Base-by-base conservation (phyloP, 345 rosid genomes). In the Gossypium raimondii region DNA sequence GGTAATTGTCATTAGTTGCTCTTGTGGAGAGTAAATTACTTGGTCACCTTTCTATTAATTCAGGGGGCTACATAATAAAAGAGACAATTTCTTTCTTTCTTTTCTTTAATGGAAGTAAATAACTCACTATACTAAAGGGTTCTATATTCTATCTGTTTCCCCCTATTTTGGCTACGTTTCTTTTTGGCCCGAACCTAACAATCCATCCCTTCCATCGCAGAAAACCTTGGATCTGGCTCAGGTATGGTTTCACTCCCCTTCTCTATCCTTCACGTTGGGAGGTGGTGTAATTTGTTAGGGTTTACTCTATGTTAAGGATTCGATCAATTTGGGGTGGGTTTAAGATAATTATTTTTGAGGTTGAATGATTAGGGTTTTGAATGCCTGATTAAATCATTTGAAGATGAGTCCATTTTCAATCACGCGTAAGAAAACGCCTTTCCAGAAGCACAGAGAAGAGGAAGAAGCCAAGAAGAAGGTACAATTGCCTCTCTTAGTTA, bases 391-490 rank as follows among this genome's bases (percentile, higher is more conserved):
- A 16, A 41, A 25, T 47, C 24, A 24, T 73, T 58, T 73, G 75
- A 80, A 76, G 74, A 92, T 94, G 98, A 92, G 94, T 76, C 90
- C 97, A 2, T 94, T 94, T 87, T 92, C 98, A 48, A 91, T 94
- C 59, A 89, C 95, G 6, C 87, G 96, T 67, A 94, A 94, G 86
- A 94, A 94, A 75, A 94, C 98, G 2, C 98, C 98, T 22, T 94
- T 94, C 72, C 98, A 94, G 89, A 94, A 94, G 85, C 97, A 92
- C 78, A 86, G 98, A 75, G 98, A 94, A 77, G 98, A 91, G 86
- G 99, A 95, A 84, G 98, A 93, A 79, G 99, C 99, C 43, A 88
- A 84, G 87, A 95, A 95, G 74, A 95, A 95, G 97, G 98, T 87
- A 72, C 17, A 11, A 7, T 13, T 9, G 16, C n/a, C 34, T 76